These are phyloP conservation scores for Phaffia rhodozyma DNA, from an alignment of 1,284 basidiomycete genomes.

Conservation along the genomic window DNA sequence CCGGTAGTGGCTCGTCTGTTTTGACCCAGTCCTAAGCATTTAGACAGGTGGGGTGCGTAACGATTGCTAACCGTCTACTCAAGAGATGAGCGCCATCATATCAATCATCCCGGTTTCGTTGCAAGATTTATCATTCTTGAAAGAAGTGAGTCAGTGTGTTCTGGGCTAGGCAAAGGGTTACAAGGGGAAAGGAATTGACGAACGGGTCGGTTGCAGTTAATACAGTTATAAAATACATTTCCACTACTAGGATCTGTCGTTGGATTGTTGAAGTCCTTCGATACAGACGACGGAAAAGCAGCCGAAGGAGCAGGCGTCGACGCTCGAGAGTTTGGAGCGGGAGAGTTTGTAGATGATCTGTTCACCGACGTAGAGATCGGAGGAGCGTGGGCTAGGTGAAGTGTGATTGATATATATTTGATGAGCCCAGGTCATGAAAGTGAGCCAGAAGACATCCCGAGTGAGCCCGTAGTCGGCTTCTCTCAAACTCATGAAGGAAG, in stretches of 20 bases:
- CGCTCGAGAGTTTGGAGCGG: neutral
- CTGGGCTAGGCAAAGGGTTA: no score
- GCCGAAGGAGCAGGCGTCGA: neutral
- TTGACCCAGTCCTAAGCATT: neutral
- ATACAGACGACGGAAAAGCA: neutral
- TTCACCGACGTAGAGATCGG: neutral
- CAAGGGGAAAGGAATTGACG: neutral
- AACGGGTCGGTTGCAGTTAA: neutral
- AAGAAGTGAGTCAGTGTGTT: no score
- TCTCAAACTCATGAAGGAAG: neutral
- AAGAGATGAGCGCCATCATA: no score
- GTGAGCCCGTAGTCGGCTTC: no score
- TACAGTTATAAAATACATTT: slow-evolving; percentile 3
- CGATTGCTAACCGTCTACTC: neutral
- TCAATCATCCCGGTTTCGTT: no score
- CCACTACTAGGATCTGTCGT: neutral
- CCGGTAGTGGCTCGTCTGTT: slow-evolving; percentile 1
- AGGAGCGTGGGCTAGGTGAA: slow-evolving; percentile 3
- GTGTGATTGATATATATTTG: no score
- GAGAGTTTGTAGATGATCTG: no score
- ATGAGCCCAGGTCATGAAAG: no score
- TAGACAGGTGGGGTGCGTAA: slow-evolving; percentile 5
- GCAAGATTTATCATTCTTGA: no score
- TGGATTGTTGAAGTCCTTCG: slow-evolving; percentile 1
- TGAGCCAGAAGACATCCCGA: no score